Conservation (phyloP, 2,329 filamentous ascomycete genomes). For the Talaromyces sp. region DNA sequence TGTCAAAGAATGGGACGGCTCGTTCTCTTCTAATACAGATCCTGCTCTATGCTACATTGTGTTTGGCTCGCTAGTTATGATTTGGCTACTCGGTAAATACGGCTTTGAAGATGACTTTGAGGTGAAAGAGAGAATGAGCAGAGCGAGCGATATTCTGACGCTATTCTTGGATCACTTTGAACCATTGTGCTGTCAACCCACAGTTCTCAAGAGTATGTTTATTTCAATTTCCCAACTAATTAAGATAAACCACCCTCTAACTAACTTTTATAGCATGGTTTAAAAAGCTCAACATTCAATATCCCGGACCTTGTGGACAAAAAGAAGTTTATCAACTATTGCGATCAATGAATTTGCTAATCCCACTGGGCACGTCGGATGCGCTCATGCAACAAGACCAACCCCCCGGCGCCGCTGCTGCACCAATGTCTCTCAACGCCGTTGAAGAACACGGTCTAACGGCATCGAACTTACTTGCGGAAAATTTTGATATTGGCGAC, state of each 20-base stretch:
- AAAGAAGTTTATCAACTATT: background rate
- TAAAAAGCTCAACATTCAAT: background rate
- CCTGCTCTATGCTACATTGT: conserved; percentile 30
- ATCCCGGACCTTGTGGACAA: background rate
- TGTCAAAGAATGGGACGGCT: conserved; percentile 27
- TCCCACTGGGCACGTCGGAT: background rate
- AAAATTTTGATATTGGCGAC: background rate
- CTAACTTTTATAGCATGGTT: background rate
- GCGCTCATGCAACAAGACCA: background rate
- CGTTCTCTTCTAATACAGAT: conserved; percentile 25
- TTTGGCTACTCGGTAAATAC: conserved; percentile 18
- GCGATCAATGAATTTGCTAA: background rate
- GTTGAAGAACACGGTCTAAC: background rate
- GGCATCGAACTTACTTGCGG: background rate
- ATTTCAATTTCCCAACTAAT: background rate
- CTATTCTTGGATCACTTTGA: background rate
- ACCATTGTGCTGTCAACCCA: background rate
- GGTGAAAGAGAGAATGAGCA: background rate
- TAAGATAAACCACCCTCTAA: background rate
- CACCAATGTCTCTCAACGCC: background rate
- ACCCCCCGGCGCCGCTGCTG: background rate
- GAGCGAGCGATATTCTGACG: background rate
- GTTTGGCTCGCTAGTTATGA: conserved; percentile 23
- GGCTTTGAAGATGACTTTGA: background rate
- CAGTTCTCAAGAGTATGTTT: background rate